Percentiles rank a stretch among this genome's conserved stretches.
phyloP scores from a whole-genome alignment of 257 asterid genomes.

The Orobanche coerulescens region DNA sequence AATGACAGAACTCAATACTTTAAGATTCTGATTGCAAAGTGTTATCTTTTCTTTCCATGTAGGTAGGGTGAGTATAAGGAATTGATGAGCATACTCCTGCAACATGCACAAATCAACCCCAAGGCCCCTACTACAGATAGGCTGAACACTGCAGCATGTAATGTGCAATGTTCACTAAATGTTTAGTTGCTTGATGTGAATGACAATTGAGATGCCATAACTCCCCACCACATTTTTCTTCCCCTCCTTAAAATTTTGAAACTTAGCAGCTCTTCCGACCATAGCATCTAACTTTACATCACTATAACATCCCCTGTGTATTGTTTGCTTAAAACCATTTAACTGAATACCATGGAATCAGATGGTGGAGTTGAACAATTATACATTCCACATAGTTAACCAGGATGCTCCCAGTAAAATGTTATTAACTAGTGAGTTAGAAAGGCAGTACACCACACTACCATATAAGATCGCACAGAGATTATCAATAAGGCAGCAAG shows the following conservation, averaged over 20 bases:
- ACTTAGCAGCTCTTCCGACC: not conserved
- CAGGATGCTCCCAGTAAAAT: not conserved
- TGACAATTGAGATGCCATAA: not conserved
- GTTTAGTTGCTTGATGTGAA: not conserved
- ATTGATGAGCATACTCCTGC: not conserved
- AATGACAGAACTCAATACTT: too few relatives aligned
- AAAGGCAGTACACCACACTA: not conserved
- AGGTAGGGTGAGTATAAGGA: too few relatives aligned
- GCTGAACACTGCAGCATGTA: not conserved
- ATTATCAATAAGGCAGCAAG: not conserved
- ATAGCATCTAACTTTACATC: not conserved
- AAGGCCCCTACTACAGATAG: not conserved
- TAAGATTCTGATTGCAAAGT: too few relatives aligned
- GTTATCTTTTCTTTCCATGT: too few relatives aligned
- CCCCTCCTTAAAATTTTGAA: not conserved
- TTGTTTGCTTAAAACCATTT: not conserved
- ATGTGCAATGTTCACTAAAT: not conserved
- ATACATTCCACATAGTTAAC: not conserved
- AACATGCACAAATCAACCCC: not conserved
- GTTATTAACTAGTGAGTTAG: not conserved
- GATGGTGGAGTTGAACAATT: not conserved
- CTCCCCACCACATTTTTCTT: not conserved
- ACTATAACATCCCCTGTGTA: not conserved
- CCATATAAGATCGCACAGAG: not conserved
- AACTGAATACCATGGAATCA: not conserved